A percentile compares a stretch with the other conserved stretches of the same genome.
Evolutionary conservation across 805 yeast genomes (phyloP).

Genomic region (Candida xyloterini): DNA sequence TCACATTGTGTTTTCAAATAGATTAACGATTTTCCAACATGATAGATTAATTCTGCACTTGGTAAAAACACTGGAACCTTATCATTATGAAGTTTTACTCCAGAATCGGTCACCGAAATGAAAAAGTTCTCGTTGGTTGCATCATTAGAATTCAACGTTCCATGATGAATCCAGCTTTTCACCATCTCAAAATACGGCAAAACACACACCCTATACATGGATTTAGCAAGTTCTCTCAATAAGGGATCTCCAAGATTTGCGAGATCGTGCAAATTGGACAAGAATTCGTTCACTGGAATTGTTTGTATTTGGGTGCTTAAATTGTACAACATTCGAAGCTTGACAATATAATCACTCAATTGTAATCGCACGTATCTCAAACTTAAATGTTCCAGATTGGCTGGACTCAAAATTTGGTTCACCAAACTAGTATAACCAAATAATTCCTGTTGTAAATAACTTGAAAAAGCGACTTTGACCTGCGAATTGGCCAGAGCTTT

Average conservation of each 20-base stretch:
- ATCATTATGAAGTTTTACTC: constrained; percentile 12
- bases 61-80: constrained; percentile 47
- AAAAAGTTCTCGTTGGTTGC: constrained; percentile 64
- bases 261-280: constrained; percentile 49
- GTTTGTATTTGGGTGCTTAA: constrained; percentile 35
- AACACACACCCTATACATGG: constrained; percentile 44
- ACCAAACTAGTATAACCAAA: constrained; percentile 35
- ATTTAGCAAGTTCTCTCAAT: constrained; percentile 41
- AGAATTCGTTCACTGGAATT: constrained; percentile 46
- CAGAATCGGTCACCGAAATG: constrained; percentile 18
- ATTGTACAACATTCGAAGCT: constrained; percentile 54
- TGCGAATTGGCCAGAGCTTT: constrained; percentile 40
- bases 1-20: constrained; percentile 65
- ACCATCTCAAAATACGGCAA: constrained; percentile 61
- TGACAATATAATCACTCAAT: constrained; percentile 50
- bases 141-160: constrained; percentile 43
- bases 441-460: constrained; percentile 40
- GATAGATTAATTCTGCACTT: constrained; percentile 46
- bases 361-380: constrained; percentile 35
- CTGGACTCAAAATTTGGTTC: constrained; percentile 33
- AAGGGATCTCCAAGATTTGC: constrained; percentile 62
- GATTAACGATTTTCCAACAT: constrained; percentile 69
- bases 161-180: constrained; percentile 66
- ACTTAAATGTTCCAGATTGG: constrained; percentile 28
- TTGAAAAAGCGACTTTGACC: constrained; percentile 59